Percentiles rank a stretch among this genome's conserved stretches.
Conservation (phyloP, 345 rosid genomes). For the Luvunga scandens region DNA sequence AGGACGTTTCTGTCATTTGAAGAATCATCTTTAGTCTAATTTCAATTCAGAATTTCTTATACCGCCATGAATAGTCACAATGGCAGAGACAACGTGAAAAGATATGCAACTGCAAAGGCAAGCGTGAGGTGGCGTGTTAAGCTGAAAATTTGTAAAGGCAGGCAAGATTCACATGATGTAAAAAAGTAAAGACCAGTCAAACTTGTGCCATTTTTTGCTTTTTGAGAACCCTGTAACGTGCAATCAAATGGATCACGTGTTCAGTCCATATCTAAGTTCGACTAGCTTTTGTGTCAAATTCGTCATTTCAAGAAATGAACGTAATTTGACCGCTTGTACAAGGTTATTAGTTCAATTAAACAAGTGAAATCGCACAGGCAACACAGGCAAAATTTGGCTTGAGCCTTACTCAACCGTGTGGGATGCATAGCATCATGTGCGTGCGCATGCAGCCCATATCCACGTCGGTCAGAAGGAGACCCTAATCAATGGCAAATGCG, state of each 20-base stretch:
- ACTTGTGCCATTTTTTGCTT: slow-evolving; percentile 10
- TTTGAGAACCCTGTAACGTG: slow-evolving; percentile 18
- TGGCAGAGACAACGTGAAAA: slow-evolving; percentile 3
- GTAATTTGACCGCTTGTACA: slow-evolving; percentile 15
- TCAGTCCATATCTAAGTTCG: neutral
- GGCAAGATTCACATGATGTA: slow-evolving; percentile 22
- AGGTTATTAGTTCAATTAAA: neutral
- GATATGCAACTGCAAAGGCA: slow-evolving; percentile 8
- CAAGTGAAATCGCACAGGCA: neutral
- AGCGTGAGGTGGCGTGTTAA: slow-evolving; percentile 30
- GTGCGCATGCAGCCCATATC: slow-evolving; percentile 11
- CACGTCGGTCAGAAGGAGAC: slow-evolving; percentile 21
- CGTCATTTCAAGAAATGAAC: neutral
- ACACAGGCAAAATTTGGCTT: slow-evolving; percentile 23
- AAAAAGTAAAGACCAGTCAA: slow-evolving; percentile 29
- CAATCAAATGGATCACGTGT: neutral
- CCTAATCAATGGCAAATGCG: slow-evolving; percentile 39
- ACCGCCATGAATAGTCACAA: slow-evolving; percentile 18
- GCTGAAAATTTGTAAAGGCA: neutral
- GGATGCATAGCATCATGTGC: slow-evolving; percentile 31
- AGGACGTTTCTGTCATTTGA: slow-evolving; percentile 36
- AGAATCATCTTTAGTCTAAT: neutral
- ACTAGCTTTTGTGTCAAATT: neutral
- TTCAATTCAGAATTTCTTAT: neutral
- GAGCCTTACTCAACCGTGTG: slow-evolving; percentile 25